phyloP scores from a whole-genome alignment of 163 green algal genomes.

The Trebouxia gelatinosa region DNA sequence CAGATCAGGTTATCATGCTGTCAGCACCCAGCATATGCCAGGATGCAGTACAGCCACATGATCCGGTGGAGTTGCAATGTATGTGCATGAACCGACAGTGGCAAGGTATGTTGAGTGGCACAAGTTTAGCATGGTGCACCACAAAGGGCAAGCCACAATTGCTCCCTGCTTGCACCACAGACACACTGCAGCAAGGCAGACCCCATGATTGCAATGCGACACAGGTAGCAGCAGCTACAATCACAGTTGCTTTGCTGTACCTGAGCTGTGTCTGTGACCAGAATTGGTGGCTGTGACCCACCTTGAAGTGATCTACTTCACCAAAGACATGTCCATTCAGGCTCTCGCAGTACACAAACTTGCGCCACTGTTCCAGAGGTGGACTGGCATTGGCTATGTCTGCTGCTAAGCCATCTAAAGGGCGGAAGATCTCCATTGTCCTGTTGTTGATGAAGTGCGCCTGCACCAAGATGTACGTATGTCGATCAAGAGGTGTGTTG shows the following conservation, averaged over 20 bases:
- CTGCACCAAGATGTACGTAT: no score
- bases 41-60: no score
- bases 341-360: conserved; percentile 77
- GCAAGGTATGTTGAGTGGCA: background rate
- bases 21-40: no score
- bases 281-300: conserved; percentile 3
- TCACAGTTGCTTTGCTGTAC: no score
- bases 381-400: conserved; percentile 56
- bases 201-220: background rate
- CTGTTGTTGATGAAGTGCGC: conserved; percentile 91
- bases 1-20: no score
- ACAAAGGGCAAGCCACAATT: background rate
- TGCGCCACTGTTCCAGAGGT: conserved; percentile 78
- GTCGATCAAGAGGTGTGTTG: no score
- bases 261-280: no score
- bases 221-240: background rate
- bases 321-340: conserved; percentile 60
- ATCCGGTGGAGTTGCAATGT: no score
- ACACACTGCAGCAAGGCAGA: background rate
- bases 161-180: background rate
- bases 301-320: conserved; percentile 86
- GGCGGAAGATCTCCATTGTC: conserved; percentile 82
- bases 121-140: background rate
- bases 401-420: conserved; percentile 43
- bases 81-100: no score